Evolutionary conservation across 495 filamentous ascomycete species (phyloP).

Genomic region (Pyrenopolyporus hunteri): DNA sequence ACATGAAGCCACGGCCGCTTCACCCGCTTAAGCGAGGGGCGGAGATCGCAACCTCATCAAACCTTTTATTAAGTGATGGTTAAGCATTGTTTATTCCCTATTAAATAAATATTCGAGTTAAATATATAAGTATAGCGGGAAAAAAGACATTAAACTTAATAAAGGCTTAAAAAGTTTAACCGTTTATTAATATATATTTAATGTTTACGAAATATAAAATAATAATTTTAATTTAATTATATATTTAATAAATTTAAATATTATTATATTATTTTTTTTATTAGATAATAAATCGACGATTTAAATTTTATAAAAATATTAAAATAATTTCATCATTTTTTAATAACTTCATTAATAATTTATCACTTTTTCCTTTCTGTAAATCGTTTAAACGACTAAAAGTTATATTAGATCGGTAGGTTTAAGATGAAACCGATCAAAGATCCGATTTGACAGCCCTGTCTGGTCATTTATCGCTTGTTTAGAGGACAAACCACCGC

Average conservation of each 20-base stretch:
- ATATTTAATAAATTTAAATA: too few relatives aligned
- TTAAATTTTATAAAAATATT: too few relatives aligned
- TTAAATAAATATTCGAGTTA: too few relatives aligned
- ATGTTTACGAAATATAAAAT: too few relatives aligned
- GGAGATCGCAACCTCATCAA: not conserved
- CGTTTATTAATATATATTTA: too few relatives aligned
- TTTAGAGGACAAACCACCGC: conserved; percentile 22
- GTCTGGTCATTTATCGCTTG: conserved; percentile 8
- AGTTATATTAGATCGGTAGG: conserved; percentile 22
- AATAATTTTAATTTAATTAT: too few relatives aligned
- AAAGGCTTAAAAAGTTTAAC: too few relatives aligned
- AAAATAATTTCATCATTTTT: conserved; percentile 16
- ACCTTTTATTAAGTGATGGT: not conserved
- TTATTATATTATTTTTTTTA: too few relatives aligned
- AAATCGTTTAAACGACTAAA: conserved; percentile 18
- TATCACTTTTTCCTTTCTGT: conserved; percentile 24
- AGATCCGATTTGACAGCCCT: conserved; percentile 29
- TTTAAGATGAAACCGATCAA: conserved; percentile 7
- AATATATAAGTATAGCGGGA: too few relatives aligned
- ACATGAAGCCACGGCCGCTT: conserved; percentile 32
- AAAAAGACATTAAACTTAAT: too few relatives aligned
- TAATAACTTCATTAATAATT: conserved; percentile 18
- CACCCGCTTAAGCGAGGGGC: conserved; percentile 20
- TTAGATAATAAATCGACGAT: too few relatives aligned
- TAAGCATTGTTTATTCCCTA: too few relatives aligned